Percentiles rank a stretch among this genome's conserved stretches.
phyloP scores from a whole-genome alignment of 2,329 filamentous ascomycete species.

The Colletotrichum sp. region DNA sequence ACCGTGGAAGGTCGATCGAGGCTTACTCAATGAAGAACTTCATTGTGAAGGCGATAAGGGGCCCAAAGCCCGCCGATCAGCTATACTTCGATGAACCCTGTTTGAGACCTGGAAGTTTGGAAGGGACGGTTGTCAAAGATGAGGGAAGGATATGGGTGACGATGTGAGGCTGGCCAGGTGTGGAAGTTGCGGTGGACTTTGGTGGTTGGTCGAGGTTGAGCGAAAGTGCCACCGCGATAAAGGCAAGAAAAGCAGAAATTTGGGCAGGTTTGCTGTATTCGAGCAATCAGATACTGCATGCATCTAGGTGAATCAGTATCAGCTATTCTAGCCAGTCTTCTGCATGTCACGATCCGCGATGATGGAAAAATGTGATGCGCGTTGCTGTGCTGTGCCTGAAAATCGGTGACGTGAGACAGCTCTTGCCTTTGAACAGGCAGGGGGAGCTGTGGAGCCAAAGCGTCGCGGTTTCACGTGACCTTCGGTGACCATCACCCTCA shows the following conservation, averaged over 20 bases:
- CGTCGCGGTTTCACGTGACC: neutral
- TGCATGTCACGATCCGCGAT: neutral
- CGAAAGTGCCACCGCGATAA: neutral
- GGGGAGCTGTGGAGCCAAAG: neutral
- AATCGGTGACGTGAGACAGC: conserved; percentile 1
- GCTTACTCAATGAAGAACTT: conserved; percentile 25
- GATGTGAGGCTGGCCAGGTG: neutral
- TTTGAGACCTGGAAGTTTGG: neutral
- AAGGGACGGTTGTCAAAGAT: neutral
- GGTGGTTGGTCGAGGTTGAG: neutral
- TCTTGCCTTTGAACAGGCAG: neutral
- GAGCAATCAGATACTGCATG: neutral
- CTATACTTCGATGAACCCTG: neutral
- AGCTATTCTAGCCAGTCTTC: neutral
- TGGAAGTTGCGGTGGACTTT: neutral
- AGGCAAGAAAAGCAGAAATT: neutral
- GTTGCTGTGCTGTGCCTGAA: neutral
- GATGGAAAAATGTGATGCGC: neutral
- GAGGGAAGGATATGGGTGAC: neutral
- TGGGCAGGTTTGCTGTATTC: neutral
- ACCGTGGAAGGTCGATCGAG: neutral
- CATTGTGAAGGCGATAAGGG: neutral
- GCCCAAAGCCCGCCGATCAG: neutral
- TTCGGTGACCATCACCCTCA: neutral
- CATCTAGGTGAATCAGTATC: neutral